Percentiles rank a stretch among this genome's conserved stretches.
Evolutionary conservation across 2,329 filamentous ascomycete genomes (phyloP).

Genomic region (Neofusicoccum cordaticola): DNA sequence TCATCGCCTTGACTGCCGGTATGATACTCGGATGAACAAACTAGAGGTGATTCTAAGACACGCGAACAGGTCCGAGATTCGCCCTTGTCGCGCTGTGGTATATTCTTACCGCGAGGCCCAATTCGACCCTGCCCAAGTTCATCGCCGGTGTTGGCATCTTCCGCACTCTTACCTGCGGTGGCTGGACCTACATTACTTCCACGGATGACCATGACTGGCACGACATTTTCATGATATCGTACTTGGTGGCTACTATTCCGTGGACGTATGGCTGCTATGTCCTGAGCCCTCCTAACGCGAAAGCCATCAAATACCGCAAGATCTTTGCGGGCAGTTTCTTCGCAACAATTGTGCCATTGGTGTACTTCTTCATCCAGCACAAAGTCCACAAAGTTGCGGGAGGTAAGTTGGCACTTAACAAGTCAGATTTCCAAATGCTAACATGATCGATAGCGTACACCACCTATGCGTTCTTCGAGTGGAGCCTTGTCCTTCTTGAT

Average conservation of each 20-base stretch:
- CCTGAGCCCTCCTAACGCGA: conserved; percentile 79
- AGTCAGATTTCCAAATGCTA: not conserved
- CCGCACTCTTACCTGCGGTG: conserved; percentile 88
- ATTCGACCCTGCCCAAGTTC: conserved; percentile 74
- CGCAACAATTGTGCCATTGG: conserved; percentile 79
- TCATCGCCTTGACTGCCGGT: conserved; percentile 94
- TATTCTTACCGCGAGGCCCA: conserved; percentile 74
- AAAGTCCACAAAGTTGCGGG: conserved; percentile 92
- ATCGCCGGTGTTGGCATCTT: conserved; percentile 78
- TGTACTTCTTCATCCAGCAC: conserved; percentile 98
- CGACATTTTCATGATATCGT: conserved; percentile 99
- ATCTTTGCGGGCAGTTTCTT: conserved; percentile 82
- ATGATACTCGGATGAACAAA: conserved; percentile 27
- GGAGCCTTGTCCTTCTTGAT: conserved; percentile 90
- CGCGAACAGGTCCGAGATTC: conserved; percentile 74
- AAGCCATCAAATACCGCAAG: conserved; percentile 85
- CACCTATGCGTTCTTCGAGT: conserved; percentile 96
- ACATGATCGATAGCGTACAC: conserved; percentile 72
- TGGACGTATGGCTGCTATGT: conserved; percentile 92
- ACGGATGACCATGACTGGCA: conserved; percentile 99
- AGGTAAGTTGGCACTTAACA: conserved; percentile 77
- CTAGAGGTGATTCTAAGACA: not conserved
- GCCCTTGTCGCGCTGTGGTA: conserved; percentile 90
- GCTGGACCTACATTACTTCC: conserved; percentile 98
- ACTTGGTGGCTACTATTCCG: conserved; percentile 87